phyloP scores from a whole-genome alignment of 2,329 filamentous ascomycete genomes.

The Aspergillus sp. region DNA sequence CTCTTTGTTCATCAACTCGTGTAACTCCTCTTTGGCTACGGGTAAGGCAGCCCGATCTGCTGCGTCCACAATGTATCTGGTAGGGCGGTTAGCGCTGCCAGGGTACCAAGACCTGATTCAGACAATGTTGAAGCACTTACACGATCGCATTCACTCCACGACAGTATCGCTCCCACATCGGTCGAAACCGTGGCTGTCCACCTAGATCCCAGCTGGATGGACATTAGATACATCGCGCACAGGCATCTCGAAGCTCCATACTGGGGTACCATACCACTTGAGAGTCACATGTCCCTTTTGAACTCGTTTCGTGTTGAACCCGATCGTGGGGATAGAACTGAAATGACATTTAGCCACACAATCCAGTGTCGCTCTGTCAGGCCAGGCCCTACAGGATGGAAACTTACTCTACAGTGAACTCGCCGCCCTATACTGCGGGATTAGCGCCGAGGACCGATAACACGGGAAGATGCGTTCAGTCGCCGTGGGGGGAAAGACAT shows the following conservation, averaged over 20 bases:
- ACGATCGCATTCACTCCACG: slow-evolving; percentile 96
- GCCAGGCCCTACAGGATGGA: slow-evolving; percentile 13
- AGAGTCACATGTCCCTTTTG: slow-evolving; percentile 97
- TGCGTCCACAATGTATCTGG: slow-evolving; percentile 91
- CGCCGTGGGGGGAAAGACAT: slow-evolving; percentile 50
- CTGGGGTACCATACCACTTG: slow-evolving; percentile 68
- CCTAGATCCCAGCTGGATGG: slow-evolving; percentile 82
- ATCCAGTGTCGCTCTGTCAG: slow-evolving; percentile 1
- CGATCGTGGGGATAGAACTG: slow-evolving; percentile 97
- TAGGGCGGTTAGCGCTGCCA: slow-evolving; percentile 15
- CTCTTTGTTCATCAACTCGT: slow-evolving; percentile 80
- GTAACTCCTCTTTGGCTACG: slow-evolving; percentile 87
- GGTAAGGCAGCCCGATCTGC: slow-evolving; percentile 80
- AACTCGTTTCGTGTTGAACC: slow-evolving; percentile 98
- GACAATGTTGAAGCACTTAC: slow-evolving; percentile 47
- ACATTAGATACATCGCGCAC: slow-evolving; percentile 22
- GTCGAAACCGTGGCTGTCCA: slow-evolving; percentile 92
- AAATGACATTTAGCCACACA: slow-evolving; percentile 27
- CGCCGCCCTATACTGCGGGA: slow-evolving; percentile 70
- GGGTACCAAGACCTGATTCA: not conserved
- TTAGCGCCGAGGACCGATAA: slow-evolving; percentile 22
- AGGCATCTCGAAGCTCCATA: not conserved
- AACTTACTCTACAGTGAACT: slow-evolving; percentile 97
- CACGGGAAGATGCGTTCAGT: not conserved
- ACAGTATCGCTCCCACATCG: slow-evolving; percentile 99